Evolutionary conservation across 768 basidiomycete species (phyloP).

Genomic region (Macrolepiota fuliginosa): DNA sequence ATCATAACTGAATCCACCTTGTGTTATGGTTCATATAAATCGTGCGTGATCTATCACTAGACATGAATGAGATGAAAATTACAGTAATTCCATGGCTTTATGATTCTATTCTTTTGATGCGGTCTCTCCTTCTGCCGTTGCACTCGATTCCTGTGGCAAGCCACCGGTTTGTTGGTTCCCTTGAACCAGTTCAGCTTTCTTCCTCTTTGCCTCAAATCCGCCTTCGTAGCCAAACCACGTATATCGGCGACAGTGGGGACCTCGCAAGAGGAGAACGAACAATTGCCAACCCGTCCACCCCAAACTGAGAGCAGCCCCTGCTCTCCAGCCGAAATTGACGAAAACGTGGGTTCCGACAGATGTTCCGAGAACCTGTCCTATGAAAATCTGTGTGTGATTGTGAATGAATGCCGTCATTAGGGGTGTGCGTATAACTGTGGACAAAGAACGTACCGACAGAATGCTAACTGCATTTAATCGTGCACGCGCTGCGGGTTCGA

Average conservation of each 20-base stretch:
- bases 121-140: not conserved
- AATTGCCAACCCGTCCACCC: conserved; percentile 58
- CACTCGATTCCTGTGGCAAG: not conserved
- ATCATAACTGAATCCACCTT: too few species aligned
- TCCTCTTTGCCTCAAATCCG: conserved; percentile 42
- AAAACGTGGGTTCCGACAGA: conserved; percentile 73
- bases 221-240: conserved; percentile 70
- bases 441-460: conserved; percentile 47
- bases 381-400: conserved; percentile 45
- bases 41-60: too few species aligned
- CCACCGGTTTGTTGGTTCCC: not conserved
- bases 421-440: not conserved
- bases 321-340: conserved; percentile 66
- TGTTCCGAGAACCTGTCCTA: conserved; percentile 84
- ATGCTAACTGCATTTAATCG: conserved; percentile 77
- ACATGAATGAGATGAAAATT: too few species aligned
- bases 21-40: too few species aligned
- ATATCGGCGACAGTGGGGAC: conserved; percentile 58
- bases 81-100: not conserved
- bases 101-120: not conserved
- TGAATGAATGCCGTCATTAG: not conserved
- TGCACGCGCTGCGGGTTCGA: conserved; percentile 50
- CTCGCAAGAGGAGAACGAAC: conserved; percentile 56
- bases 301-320: conserved; percentile 58
- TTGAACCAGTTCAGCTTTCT: not conserved